Base-by-base conservation (phyloP, 2,329 filamentous ascomycete species). In the Thermoascus crustaceus region DNA sequence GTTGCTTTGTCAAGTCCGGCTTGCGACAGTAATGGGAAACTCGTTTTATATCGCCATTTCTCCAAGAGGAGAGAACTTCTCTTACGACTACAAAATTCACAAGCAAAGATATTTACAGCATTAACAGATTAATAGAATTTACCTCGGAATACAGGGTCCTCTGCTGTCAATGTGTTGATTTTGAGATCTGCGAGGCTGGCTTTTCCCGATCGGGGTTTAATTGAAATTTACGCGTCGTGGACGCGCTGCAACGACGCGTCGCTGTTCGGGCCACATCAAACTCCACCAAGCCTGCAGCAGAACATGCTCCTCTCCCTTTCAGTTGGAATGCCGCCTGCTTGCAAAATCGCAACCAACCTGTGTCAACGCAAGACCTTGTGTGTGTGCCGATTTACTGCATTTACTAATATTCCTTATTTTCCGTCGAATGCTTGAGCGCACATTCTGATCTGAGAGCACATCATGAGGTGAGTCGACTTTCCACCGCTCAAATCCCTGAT, bases 121-220 rank as follows among this genome's bases (percentile, higher is more conserved):
- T n/a, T n/a, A n/a, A n/a, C n/a, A n/a, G n/a, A n/a, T n/a, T n/a
- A n/a, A n/a, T n/a, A n/a, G n/a, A n/a, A n/a, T n/a, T n/a, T n/a
- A n/a, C n/a, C n/a, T n/a, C n/a, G n/a, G n/a, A n/a, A n/a, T n/a
- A n/a, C n/a, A n/a, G n/a, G n/a, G n/a, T n/a, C n/a, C n/a, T n/a
- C n/a, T n/a, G n/a, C n/a, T n/a, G n/a, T n/a, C n/a, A n/a, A n/a
- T 9, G 4, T 20, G 7, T 4, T 22, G 18, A 16, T 18, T 24
- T 10, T 22, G 13, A 19, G 21, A 32, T 27, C 14, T 4, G 29
- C 20, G 24, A 27, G 20, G 34, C 17, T 16, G 9, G 31, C 22
- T 11, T 45, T 45, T 49, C 55, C 53, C 19, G 38, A 53, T 46
- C 30, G 21, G 45, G 52, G 38, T 35, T 58, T 54, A 63, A 63